phyloP scores from a whole-genome alignment of 2,329 filamentous ascomycete genomes.

The Sarocladium kiliense region DNA sequence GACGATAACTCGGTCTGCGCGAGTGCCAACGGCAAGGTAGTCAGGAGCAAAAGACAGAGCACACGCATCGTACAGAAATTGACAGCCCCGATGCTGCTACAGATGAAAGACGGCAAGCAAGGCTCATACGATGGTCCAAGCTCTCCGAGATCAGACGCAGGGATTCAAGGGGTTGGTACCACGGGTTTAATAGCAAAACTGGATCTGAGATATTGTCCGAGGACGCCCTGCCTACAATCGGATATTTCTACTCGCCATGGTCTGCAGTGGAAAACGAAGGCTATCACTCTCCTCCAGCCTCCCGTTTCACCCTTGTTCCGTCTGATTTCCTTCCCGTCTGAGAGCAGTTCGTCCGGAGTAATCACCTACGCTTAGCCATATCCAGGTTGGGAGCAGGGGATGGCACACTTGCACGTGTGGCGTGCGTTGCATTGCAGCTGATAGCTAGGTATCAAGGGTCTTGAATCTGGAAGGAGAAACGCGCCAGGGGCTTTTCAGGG shows the following conservation, averaged over 20 bases:
- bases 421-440: neutral
- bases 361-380: neutral
- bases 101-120: neutral
- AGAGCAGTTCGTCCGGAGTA: neutral
- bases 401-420: neutral
- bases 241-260: too few species aligned
- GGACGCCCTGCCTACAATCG: too few species aligned
- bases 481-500: neutral
- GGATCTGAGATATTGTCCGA: neutral
- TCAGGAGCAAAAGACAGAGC: too few species aligned
- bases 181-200: neutral
- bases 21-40: neutral
- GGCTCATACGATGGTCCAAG: neutral
- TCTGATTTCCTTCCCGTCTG: neutral
- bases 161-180: neutral
- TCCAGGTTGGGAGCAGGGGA: neutral
- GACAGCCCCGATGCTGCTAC: too few species aligned
- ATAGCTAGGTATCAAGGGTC: neutral
- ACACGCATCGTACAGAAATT: too few species aligned
- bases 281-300: too few species aligned
- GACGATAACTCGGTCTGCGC: neutral
- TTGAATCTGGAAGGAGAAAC: constrained; percentile 1
- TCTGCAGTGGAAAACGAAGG: too few species aligned
- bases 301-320: neutral
- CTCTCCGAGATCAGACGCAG: neutral